Evolutionary conservation across 106 monocot species (phyloP).

Genomic region (Iris macrosiphon): DNA sequence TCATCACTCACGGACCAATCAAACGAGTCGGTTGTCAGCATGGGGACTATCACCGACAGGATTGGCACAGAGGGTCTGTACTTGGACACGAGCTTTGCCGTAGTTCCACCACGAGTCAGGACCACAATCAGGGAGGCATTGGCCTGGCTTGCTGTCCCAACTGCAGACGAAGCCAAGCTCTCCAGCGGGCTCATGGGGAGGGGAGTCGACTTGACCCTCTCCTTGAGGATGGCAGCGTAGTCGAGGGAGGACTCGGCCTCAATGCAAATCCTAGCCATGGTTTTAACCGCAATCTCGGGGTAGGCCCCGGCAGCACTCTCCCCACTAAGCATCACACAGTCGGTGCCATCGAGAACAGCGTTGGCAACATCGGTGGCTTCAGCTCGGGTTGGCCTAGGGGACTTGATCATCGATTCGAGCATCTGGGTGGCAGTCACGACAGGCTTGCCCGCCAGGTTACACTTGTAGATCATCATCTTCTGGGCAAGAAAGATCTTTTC

Average conservation of each 20-base stretch:
- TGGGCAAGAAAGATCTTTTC: slow-evolving; percentile 65
- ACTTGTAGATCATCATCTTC: slow-evolving; percentile 73
- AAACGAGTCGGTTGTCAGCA: slow-evolving; percentile 30
- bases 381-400: slow-evolving; percentile 61
- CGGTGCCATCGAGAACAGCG: slow-evolving; percentile 61
- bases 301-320: slow-evolving; percentile 53
- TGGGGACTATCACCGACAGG: slow-evolving; percentile 45
- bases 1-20: slow-evolving; percentile 43
- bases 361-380: slow-evolving; percentile 72
- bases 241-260: slow-evolving; percentile 51
- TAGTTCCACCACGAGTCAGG: slow-evolving; percentile 39
- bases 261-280: slow-evolving; percentile 50
- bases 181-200: slow-evolving; percentile 55
- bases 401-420: slow-evolving; percentile 77
- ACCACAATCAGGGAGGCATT: slow-evolving; percentile 30
- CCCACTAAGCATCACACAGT: slow-evolving; percentile 69
- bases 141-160: slow-evolving; percentile 36
- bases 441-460: slow-evolving; percentile 51
- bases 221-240: slow-evolving; percentile 38
- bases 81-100: slow-evolving; percentile 50
- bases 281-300: slow-evolving; percentile 42
- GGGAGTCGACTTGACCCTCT: slow-evolving; percentile 21
- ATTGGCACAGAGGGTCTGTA: slow-evolving; percentile 45
- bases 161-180: slow-evolving; percentile 42
- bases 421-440: slow-evolving; percentile 71